Base-by-base conservation (phyloP, 2,329 filamentous ascomycete species). In the Apiospora sp. region DNA sequence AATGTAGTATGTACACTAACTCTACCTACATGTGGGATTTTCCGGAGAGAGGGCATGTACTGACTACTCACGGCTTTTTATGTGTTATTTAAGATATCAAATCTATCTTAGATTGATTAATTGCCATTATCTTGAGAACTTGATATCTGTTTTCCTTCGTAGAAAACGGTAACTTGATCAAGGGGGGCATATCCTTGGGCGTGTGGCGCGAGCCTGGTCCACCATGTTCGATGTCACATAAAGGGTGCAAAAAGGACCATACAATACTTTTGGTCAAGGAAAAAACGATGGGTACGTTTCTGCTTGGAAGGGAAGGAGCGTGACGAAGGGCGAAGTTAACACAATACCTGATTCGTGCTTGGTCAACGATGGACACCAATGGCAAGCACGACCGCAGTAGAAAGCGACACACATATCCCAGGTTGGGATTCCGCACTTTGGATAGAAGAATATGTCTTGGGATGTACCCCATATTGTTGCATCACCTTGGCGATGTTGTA, bases 241-340 rank as follows among this genome's bases (percentile, higher is more conserved):
- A 22, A 22, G 8, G 34, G 27, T 3, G 16, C 19, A 30, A 37
- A 7, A 12, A 0, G 16, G 2, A 22, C 16, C 13, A n/a, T 16
- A 27, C 51, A 27, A 61, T 12, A 8, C n/a, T 64, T 41, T 19
- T 41, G 19, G 4, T 34, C 34, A 4, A 64, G 30, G 22, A 64
- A n/a, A 22, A 10, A 13, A 41, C 19, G 19, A 10, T 1, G 22
- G 4, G 14, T 22, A 2, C 34, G n/a, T n/a, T 41, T 41, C 58
- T 64, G 34, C 34, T 64, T n/a, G n/a, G n/a, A 64, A 13, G 34
- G 58, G 58, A 64, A 64, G 58, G 58, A 41, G 58, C 34, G 19
- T 34, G n/a, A 41, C 58, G 58, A 64, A 34, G 58, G 30, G 58
- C 58, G 41, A 64, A 64, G 34, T 1, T 34, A 24, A 64, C 7